Evolutionary conservation across 1,284 basidiomycete species (phyloP).

Genomic region (Puccinia novopanici): DNA sequence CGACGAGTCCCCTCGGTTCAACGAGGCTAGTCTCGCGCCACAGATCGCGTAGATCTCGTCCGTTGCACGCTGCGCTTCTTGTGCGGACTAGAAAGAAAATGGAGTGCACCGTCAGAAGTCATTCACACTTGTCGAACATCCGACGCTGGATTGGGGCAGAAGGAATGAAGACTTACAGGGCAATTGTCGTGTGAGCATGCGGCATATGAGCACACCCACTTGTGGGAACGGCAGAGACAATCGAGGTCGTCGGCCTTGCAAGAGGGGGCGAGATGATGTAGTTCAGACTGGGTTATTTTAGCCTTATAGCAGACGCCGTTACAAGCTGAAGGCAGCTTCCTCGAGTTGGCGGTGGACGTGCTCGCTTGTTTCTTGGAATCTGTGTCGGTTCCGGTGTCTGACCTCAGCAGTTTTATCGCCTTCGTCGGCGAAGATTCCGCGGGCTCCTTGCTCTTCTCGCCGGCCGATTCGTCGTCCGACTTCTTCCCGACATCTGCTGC

Average conservation of each 20-base stretch:
- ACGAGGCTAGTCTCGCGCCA: slow-evolving; percentile 17
- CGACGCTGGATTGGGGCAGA: background rate
- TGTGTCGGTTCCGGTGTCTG: background rate
- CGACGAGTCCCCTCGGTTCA: slow-evolving; percentile 5
- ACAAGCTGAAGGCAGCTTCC: background rate
- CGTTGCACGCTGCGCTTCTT: slow-evolving; percentile 28
- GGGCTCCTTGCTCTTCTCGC: background rate
- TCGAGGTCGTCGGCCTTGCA: slow-evolving; percentile 28
- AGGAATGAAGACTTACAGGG: slow-evolving; percentile 9
- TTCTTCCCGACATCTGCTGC: background rate
- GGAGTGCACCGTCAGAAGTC: background rate
- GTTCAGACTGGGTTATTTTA: slow-evolving; percentile 20
- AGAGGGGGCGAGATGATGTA: slow-evolving; percentile 34
- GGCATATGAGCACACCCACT: slow-evolving; percentile 33
- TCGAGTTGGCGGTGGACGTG: background rate
- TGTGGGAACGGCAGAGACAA: slow-evolving; percentile 42
- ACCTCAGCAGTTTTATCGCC: background rate
- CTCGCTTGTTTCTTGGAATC: background rate
- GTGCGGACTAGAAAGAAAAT: background rate
- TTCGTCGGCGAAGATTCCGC: background rate
- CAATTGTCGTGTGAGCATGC: slow-evolving; percentile 33
- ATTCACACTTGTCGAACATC: too few species aligned
- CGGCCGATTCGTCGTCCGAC: background rate
- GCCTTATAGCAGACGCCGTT: slow-evolving; percentile 28
- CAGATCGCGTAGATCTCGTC: slow-evolving; percentile 43